Base-by-base conservation (phyloP, 768 basidiomycete genomes). In the Cyathus striatus region DNA sequence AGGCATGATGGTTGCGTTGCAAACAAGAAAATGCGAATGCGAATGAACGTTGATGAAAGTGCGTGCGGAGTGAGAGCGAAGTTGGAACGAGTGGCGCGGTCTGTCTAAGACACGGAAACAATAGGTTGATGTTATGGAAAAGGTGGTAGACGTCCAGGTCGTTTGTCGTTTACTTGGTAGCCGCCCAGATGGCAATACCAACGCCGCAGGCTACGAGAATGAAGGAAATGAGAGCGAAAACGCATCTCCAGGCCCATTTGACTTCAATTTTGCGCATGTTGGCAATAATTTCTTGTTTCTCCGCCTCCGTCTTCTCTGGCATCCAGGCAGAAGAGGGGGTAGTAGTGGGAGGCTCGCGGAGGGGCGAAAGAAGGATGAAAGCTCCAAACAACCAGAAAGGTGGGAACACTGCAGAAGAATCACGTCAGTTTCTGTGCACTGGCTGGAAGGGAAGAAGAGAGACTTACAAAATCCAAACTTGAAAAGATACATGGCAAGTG, bases 331-430 rank as follows among this genome's bases (percentile, higher is more conserved):
- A 57, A 6, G 60, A 58, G 5, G 53, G 50, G 1, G 56, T 51
- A 13, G 58, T 49, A 12, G 55, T 34, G 3, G 61, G 58, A 12
- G 71, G 68, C 26, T 72, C 65, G 30, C 67, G 74, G 38, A 81
- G 58, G 7, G 80, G 78, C 5, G 70, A 72, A 37, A 74, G 56
- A 16, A 82, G 68, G 50, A 83, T 76, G 53, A 76, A 64, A 21
- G 72, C 66, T 17, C 80, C 79, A 42, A 81, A 62, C 35, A 73
- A 65, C 80, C 80, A 82, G 57, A 83, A 81, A 30, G 74, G 64
- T 2, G 76, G 76, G 56, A 82, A 82, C 40, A 81, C 80, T 83
- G 14, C 5, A 25, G 18, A 45, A 47, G 16, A 35, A 16, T 12
- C 24, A 45, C 42, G 41, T 49, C 36, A 42, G 16, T 20, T 10